Evolutionary conservation across 305 asterid genomes (phyloP).

Genomic region (Fraxinus greggii): DNA sequence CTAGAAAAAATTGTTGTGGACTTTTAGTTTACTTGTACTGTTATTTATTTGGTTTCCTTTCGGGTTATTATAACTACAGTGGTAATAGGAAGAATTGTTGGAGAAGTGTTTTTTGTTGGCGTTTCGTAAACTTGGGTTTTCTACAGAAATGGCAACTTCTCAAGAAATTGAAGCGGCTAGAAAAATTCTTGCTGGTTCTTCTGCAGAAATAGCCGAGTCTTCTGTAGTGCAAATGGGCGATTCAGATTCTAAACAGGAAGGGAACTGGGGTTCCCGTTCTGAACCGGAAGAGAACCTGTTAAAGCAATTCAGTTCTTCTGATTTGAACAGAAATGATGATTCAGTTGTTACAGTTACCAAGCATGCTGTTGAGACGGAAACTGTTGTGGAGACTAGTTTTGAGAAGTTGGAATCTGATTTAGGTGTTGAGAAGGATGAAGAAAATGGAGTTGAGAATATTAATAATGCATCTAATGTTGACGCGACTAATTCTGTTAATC

Average conservation of each 20-base stretch:
- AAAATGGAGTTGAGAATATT: not conserved
- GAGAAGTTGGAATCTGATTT: not conserved
- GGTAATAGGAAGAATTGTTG: slow-evolving; percentile 6
- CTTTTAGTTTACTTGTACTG: not conserved
- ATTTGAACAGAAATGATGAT: slow-evolving; percentile 3
- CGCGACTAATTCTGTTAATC: not conserved
- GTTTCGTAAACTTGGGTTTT: not conserved
- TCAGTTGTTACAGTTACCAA: slow-evolving; percentile 9
- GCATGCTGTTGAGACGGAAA: slow-evolving; percentile 19
- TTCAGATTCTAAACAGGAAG: slow-evolving; percentile 7
- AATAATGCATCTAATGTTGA: not conserved
- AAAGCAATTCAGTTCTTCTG: slow-evolving; percentile 3
- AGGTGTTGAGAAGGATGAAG: not conserved
- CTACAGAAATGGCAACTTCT: slow-evolving; percentile 24
- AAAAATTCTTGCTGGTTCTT: slow-evolving; percentile 5
- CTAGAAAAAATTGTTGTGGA: slow-evolving; percentile 1
- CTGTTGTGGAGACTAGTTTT: slow-evolving; percentile 1
- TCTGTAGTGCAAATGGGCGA: slow-evolving; percentile 5
- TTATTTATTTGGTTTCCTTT: slow-evolving; percentile 22
- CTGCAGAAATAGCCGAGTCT: not conserved
- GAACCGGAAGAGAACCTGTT: not conserved
- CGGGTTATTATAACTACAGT: slow-evolving; percentile 9
- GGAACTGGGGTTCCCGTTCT: not conserved
- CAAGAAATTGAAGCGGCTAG: slow-evolving; percentile 21
- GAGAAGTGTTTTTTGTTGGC: not conserved